Base-by-base conservation (phyloP, 768 basidiomycete genomes). In the Boletus reticuloceps region DNA sequence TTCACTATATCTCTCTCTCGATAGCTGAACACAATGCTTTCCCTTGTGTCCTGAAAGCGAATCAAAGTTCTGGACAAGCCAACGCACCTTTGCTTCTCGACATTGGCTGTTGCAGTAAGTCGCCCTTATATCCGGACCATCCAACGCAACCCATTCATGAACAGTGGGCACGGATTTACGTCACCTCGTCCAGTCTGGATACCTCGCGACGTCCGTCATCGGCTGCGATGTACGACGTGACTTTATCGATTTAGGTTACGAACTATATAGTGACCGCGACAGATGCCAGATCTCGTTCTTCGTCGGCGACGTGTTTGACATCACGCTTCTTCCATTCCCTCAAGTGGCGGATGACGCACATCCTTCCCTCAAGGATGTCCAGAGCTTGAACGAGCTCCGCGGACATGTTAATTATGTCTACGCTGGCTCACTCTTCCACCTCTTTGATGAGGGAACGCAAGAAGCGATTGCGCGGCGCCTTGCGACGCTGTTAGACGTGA, bases 91-190 rank as follows among this genome's bases (percentile, higher is more conserved):
- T 58, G 2, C 31, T 17, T 36, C 53, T 55, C 14, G 53, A 55
- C 14, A 25, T 55, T 7, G 58, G 58, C 6, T 59, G 55, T 22
- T 50, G 55, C 39, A 53, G 51, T 56, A 32, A 19, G 49, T 37
- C 48, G 12, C 19, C 25, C 38, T 6, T 19, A 36, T 36, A 36
- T 14, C 34, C 6, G 19, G 11, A 19, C 25, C 8, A 6, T 36
- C 34, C 34, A 36, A 20, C 17, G 0, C 20, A 49, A 38, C 17
- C 6, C 29, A 8, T 20, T 32, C 29, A 9, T 17, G 17, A 3
- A 29, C 39, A 41, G 49, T 41, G 39, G 39, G 29, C n/a, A 49
- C 47, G 13, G 49, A 50, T 29, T 10, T 50, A 4, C 49, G 39
- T 16, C 29, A 50, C 37, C n/a, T 50, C 13, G 49, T 50, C 29